Conservation (phyloP, 257 asterid genomes). For the Nemophila menziesii region DNA sequence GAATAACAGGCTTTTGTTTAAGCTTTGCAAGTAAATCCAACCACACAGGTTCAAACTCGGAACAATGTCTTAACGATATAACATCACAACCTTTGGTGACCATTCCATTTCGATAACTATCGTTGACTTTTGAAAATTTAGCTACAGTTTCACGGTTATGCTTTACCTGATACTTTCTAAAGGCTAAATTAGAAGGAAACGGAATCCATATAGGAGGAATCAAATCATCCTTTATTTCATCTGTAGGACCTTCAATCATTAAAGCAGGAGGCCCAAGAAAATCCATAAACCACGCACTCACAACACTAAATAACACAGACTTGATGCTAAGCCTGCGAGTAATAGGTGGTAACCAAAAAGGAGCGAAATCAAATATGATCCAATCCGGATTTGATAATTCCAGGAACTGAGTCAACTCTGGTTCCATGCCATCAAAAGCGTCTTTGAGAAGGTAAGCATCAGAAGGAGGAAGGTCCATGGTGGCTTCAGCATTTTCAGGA, state of each 20-base stretch:
- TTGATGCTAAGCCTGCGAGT: constrained; percentile 4
- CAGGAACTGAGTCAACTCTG: constrained; percentile 5
- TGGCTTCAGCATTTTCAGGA: constrained; percentile 25
- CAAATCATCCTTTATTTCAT: constrained; percentile 6
- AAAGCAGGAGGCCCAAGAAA: background rate
- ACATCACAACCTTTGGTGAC: background rate
- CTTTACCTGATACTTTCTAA: background rate
- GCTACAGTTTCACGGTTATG: background rate
- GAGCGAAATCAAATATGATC: constrained; percentile 17
- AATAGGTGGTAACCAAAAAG: constrained; percentile 13
- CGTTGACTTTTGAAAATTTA: background rate
- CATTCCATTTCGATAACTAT: background rate
- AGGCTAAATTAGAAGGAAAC: constrained; percentile 11
- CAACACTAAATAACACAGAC: background rate
- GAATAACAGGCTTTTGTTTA: constrained; percentile 6
- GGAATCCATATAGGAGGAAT: constrained; percentile 18
- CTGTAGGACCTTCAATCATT: background rate
- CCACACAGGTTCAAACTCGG: constrained; percentile 11
- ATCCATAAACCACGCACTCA: background rate
- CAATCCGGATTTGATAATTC: constrained; percentile 10
- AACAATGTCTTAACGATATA: background rate
- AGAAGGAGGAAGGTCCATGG: constrained; percentile 12
- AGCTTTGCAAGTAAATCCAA: background rate
- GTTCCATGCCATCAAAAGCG: constrained; percentile 19
- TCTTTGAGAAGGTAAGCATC: constrained; percentile 11